Evolutionary conservation across 2,329 filamentous ascomycete species (phyloP).

Genomic region (Cladosporium colombiae): DNA sequence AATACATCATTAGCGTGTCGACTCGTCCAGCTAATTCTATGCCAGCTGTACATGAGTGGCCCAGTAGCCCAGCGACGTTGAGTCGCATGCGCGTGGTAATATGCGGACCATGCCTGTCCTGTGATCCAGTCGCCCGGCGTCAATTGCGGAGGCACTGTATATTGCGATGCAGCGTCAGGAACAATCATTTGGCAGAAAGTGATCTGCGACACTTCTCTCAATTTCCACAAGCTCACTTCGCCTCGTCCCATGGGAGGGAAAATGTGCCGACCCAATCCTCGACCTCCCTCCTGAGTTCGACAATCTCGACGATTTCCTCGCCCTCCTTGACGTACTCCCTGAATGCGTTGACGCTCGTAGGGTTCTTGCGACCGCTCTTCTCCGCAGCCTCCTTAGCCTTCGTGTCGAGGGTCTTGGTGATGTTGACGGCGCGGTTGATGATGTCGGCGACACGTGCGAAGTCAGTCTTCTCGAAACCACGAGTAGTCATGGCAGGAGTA

Average conservation of each 20-base stretch:
- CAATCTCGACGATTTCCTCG: constrained; percentile 68
- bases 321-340: constrained; percentile 68
- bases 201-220: neutral
- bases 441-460: constrained; percentile 85
- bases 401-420: constrained; percentile 75
- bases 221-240: neutral
- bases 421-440: constrained; percentile 78
- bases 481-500: constrained; percentile 95
- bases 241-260: constrained; percentile 65
- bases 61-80: constrained; percentile 8
- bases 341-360: constrained; percentile 66
- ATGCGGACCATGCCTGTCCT: neutral
- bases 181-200: neutral
- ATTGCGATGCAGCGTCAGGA: neutral
- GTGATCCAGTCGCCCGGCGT: neutral
- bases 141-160: neutral
- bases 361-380: constrained; percentile 66
- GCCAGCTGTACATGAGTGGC: neutral
- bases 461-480: constrained; percentile 86
- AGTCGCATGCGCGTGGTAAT: neutral
- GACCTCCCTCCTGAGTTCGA: constrained; percentile 73
- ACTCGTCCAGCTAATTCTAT: neutral
- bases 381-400: constrained; percentile 68
- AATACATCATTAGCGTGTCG: neutral
- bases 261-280: constrained; percentile 77